These are phyloP conservation scores for Sugiyamaella sp. DNA, from an alignment of 1,139 yeast genomes.

Conservation along the genomic window DNA sequence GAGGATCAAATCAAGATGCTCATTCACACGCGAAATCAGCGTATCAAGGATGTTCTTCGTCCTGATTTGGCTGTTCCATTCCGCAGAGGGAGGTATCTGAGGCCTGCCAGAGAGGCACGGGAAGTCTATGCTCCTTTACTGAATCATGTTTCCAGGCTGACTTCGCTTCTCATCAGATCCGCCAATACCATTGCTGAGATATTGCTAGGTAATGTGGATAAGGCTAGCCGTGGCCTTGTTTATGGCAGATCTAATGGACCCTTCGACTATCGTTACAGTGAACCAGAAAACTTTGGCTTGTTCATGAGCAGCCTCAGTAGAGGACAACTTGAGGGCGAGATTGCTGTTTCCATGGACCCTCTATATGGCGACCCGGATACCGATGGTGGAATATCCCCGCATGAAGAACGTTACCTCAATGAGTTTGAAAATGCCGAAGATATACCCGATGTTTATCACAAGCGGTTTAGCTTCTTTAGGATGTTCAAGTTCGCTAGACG, in stretches of 20 bases:
- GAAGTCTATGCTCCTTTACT: no score
- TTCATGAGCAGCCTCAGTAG: background rate
- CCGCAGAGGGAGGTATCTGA: no score
- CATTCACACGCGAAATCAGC: no score
- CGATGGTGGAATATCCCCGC: background rate
- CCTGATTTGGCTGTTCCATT: no score
- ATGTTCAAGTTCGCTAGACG: constrained; percentile 54
- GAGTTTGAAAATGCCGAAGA: background rate
- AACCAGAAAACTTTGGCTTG: background rate
- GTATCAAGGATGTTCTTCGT: no score
- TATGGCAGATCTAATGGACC: background rate
- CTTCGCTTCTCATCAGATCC: background rate
- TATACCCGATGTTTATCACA: background rate
- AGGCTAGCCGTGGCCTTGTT: background rate
- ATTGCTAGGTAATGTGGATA: background rate
- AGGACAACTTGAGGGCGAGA: background rate
- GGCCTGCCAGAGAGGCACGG: no score
- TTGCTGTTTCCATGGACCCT: background rate
- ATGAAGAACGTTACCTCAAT: background rate
- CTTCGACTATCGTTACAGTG: background rate
- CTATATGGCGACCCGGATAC: background rate
- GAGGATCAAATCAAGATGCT: no score
- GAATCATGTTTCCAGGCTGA: no score
- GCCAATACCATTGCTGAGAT: background rate
- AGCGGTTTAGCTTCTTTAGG: constrained; percentile 50